These are phyloP conservation scores for Dichotomocladium elegans DNA, from an alignment of 371 early-diverging fungal genomes.

Conservation along the genomic window DNA sequence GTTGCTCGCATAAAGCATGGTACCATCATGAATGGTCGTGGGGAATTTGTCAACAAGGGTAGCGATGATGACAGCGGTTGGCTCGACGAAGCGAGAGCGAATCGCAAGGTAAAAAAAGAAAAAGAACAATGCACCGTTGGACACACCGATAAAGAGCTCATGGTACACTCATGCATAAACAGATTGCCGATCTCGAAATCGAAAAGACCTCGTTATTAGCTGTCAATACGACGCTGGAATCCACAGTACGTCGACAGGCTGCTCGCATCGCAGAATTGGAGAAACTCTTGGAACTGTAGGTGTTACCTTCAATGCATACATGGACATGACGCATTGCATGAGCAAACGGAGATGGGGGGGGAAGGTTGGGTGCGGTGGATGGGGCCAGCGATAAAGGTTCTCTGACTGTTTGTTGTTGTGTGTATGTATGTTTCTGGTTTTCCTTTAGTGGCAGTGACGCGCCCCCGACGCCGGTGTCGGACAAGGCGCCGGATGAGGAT, in stretches of 20 bases:
- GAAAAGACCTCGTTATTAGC: slow-evolving; percentile 43
- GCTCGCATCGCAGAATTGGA: slow-evolving; percentile 35
- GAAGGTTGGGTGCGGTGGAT: too few relatives aligned
- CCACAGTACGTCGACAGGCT: slow-evolving; percentile 35
- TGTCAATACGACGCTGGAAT: slow-evolving; percentile 44
- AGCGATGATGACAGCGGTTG: slow-evolving; percentile 19
- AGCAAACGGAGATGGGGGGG: too few relatives aligned
- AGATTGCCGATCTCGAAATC: slow-evolving; percentile 54
- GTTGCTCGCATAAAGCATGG: slow-evolving; percentile 43
- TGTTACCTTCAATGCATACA: background rate
- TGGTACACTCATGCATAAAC: background rate
- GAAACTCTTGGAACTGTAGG: slow-evolving; percentile 30
- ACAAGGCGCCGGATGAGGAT: slow-evolving; percentile 18
- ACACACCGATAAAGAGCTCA: background rate
- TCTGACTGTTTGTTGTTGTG: too few relatives aligned
- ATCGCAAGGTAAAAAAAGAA: slow-evolving; percentile 31
- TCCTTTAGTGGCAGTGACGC: slow-evolving; percentile 22
- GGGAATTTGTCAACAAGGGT: slow-evolving; percentile 39
- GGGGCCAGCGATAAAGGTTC: too few relatives aligned
- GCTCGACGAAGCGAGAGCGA: slow-evolving; percentile 37
- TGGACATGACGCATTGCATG: background rate
- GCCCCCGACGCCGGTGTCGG: slow-evolving; percentile 33
- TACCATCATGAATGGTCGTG: slow-evolving; percentile 48
- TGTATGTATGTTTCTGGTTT: too few relatives aligned
- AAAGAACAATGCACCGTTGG: too few relatives aligned